These are phyloP conservation scores for Acanthamoeba lenticulata DNA, from an alignment of 208 protist genomes.

Conservation along the genomic window DNA sequence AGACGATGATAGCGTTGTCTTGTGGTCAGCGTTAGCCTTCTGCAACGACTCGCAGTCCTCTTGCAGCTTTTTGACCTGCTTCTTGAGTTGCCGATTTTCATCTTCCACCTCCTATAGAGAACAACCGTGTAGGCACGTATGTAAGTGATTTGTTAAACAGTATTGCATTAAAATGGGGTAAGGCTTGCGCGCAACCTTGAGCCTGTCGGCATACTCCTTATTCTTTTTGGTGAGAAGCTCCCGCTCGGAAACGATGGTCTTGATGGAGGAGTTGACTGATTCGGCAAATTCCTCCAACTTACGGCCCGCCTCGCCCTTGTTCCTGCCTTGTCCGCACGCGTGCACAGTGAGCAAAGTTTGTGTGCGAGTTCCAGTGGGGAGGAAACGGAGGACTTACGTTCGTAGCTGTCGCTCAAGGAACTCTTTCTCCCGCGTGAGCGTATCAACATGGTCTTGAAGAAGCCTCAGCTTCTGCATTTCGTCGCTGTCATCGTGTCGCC, in stretches of 20 bases:
- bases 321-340: background rate
- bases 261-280: constrained; percentile 49
- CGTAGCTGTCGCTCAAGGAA: constrained; percentile 29
- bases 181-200: background rate
- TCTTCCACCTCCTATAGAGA: background rate
- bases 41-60: background rate
- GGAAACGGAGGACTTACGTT: background rate
- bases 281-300: constrained; percentile 52
- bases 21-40: background rate
- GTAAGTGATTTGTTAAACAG: background rate
- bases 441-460: constrained; percentile 35
- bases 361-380: background rate
- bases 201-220: background rate
- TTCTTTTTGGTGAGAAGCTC: constrained; percentile 35
- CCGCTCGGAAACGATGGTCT: constrained; percentile 29
- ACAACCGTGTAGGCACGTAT: background rate
- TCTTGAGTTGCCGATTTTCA: background rate
- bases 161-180: no score
- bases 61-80: background rate
- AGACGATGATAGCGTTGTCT: background rate
- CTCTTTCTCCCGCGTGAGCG: constrained; percentile 24
- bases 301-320: constrained; percentile 26
- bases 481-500: background rate
- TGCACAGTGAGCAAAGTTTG: background rate
- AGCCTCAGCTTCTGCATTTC: constrained; percentile 19